A percentile compares a stretch with the other conserved stretches of the same genome.
These are phyloP conservation scores for Leishmania tropica DNA, from an alignment of 208 protist genomes.

Conservation along the genomic window DNA sequence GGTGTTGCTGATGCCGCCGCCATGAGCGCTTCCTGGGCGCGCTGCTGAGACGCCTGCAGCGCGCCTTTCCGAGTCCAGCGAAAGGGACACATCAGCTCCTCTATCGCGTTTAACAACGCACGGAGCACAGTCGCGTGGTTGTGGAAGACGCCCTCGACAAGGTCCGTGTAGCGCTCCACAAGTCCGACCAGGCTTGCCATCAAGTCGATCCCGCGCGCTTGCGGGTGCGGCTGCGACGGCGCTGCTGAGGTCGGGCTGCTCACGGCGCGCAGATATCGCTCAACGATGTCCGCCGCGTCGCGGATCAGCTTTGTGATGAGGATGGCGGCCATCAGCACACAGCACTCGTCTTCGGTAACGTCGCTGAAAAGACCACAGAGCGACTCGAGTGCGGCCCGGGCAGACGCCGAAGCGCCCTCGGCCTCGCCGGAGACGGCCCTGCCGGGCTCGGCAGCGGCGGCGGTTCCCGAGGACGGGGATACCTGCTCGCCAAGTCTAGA, in stretches of 20 bases:
- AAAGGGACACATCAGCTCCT: constrained; percentile 50
- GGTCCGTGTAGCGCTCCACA: constrained; percentile 32
- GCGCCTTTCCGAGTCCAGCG: constrained; percentile 47
- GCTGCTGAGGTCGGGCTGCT: not conserved
- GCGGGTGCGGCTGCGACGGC: constrained; percentile 6
- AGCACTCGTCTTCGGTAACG: constrained; percentile 47
- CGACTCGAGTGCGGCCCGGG: constrained; percentile 27
- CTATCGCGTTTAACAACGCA: constrained; percentile 52
- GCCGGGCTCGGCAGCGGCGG: not conserved
- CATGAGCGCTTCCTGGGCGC: constrained; percentile 25
- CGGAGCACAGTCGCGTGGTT: constrained; percentile 34
- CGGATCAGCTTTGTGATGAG: constrained; percentile 55
- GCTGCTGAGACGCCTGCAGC: constrained; percentile 28
- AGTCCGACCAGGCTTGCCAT: constrained; percentile 32
- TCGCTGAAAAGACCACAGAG: constrained; percentile 50
- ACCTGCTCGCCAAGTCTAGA: not conserved
- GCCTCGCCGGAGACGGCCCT: not conserved
- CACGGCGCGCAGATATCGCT: constrained; percentile 26
- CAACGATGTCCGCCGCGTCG: constrained; percentile 32
- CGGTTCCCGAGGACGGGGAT: not conserved
- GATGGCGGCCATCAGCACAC: constrained; percentile 53
- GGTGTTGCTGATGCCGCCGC: constrained; percentile 3
- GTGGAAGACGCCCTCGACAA: constrained; percentile 48
- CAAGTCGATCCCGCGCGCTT: constrained; percentile 30
- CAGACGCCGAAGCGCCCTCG: not conserved